Evolutionary conservation across 2,329 filamentous ascomycete species (phyloP).

Genomic region (Chaetomium strumarium): DNA sequence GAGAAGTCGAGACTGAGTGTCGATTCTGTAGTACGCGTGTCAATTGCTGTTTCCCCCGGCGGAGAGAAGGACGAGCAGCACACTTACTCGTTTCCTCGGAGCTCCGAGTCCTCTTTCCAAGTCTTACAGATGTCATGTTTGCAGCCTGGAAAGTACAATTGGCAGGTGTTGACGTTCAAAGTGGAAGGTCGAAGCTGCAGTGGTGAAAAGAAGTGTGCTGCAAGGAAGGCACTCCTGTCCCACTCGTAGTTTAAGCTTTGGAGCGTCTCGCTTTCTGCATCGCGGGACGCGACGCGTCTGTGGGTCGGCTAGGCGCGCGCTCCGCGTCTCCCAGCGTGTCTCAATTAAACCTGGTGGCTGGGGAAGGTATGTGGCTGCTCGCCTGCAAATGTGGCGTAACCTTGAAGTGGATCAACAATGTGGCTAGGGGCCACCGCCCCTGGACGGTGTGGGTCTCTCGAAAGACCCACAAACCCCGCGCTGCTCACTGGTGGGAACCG

Average conservation of each 20-base stretch:
- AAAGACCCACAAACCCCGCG: constrained; percentile 10
- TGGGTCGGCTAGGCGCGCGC: constrained; percentile 8
- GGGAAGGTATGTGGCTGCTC: neutral
- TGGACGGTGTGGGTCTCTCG: no score
- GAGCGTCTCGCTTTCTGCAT: constrained; percentile 7
- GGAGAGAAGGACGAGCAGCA: neutral
- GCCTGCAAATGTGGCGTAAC: no score
- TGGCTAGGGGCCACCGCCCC: no score
- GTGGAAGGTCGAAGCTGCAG: constrained; percentile 14
- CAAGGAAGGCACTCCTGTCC: constrained; percentile 11
- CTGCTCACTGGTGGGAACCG: neutral
- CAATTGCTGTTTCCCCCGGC: constrained; percentile 10
- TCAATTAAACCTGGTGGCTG: constrained; percentile 18
- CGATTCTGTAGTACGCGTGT: constrained; percentile 17
- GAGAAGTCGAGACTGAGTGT: constrained; percentile 28
- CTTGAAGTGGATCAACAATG: no score
- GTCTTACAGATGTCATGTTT: constrained; percentile 24
- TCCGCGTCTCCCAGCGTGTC: constrained; percentile 19
- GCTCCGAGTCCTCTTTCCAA: constrained; percentile 31
- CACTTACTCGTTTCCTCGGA: constrained; percentile 20
- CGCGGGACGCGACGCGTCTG: constrained; percentile 22
- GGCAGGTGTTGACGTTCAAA: constrained; percentile 6
- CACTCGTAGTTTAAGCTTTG: constrained; percentile 12
- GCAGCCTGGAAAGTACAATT: constrained; percentile 8
- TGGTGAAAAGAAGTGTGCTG: constrained; percentile 18